These are phyloP conservation scores for Hericium erinaceus DNA, from an alignment of 768 basidiomycete species.

Conservation along the genomic window DNA sequence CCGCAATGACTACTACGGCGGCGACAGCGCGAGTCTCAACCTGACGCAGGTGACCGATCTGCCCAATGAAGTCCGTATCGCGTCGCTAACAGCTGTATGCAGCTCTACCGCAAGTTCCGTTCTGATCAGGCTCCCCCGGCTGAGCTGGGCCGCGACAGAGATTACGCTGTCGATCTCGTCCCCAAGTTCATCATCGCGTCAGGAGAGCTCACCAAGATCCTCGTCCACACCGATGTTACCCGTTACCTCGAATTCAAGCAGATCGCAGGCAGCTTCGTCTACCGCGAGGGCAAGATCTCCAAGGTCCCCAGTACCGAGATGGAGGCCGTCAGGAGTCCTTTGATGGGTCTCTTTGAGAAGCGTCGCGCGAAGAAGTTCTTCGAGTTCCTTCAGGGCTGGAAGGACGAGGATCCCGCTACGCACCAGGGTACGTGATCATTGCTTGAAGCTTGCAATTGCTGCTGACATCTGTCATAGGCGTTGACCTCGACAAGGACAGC, in stretches of 20 bases:
- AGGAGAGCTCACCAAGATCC: conserved; percentile 94
- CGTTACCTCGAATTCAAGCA: conserved; percentile 99
- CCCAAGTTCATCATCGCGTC: conserved; percentile 99
- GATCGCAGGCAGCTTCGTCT: conserved; percentile 97
- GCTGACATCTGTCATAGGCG: conserved; percentile 35
- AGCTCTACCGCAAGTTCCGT: conserved; percentile 97
- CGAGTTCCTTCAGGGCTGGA: conserved; percentile 92
- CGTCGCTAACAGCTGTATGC: conserved; percentile 13
- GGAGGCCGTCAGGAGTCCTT: conserved; percentile 88
- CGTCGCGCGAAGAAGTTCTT: conserved; percentile 98
- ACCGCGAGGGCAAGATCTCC: conserved; percentile 91
- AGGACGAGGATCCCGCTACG: conserved; percentile 88
- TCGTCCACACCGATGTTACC: conserved; percentile 97
- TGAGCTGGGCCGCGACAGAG: conserved; percentile 91
- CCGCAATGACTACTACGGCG: conserved; percentile 98
- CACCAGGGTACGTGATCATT: conserved; percentile 66
- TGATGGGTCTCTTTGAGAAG: conserved; percentile 99
- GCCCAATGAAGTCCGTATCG: conserved; percentile 1
- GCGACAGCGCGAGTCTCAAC: conserved; percentile 94
- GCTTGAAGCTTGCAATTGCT: neutral
- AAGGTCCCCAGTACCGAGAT: conserved; percentile 97
- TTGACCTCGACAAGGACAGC: conserved; percentile 81
- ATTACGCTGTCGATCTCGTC: conserved; percentile 95
- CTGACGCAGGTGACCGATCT: conserved; percentile 72
- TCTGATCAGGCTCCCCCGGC: conserved; percentile 63